These are phyloP conservation scores for Sclerotinia sclerotiorum DNA, from an alignment of 2,329 filamentous ascomycete genomes.

Conservation along the genomic window DNA sequence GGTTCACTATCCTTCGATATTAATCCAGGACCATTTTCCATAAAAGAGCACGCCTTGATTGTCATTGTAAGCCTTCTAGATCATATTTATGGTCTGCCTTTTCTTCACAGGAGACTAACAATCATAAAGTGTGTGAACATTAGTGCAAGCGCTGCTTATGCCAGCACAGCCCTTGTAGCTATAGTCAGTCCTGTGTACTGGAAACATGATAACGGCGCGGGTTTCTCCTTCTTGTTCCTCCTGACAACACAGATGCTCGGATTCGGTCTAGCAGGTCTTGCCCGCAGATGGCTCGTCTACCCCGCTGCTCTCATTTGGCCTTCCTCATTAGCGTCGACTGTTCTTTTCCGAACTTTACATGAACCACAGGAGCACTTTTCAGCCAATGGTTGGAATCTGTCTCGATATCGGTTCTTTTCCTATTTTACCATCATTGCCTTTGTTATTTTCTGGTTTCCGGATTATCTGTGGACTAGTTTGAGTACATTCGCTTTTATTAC, in stretches of 20 bases:
- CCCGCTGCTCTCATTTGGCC: slow-evolving; percentile 55
- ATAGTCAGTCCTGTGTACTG: slow-evolving; percentile 52
- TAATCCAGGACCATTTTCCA: slow-evolving; percentile 62
- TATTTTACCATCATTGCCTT: slow-evolving; percentile 49
- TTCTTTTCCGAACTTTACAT: slow-evolving; percentile 51
- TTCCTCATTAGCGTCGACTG: slow-evolving; percentile 48
- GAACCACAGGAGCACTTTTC: slow-evolving; percentile 33
- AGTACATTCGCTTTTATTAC: slow-evolving; percentile 53
- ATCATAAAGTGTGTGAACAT: slow-evolving; percentile 46
- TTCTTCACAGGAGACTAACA: slow-evolving; percentile 45
- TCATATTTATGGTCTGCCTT: background rate
- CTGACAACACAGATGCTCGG: slow-evolving; percentile 56
- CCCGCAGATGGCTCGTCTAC: slow-evolving; percentile 52
- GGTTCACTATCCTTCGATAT: slow-evolving; percentile 41
- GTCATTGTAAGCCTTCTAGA: slow-evolving; percentile 45
- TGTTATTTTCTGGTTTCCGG: slow-evolving; percentile 53
- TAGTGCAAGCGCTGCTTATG: slow-evolving; percentile 45
- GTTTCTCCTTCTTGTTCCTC: slow-evolving; percentile 52
- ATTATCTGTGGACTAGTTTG: slow-evolving; percentile 50
- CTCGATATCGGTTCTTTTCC: slow-evolving; percentile 49
- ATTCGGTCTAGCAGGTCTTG: slow-evolving; percentile 54
- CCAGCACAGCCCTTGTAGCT: slow-evolving; percentile 51
- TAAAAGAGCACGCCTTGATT: slow-evolving; percentile 67
- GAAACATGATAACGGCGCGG: slow-evolving; percentile 47
- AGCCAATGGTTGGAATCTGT: slow-evolving; percentile 47